These are phyloP conservation scores for Mycena kentingensis DNA, from an alignment of 768 basidiomycete genomes.

Conservation along the genomic window DNA sequence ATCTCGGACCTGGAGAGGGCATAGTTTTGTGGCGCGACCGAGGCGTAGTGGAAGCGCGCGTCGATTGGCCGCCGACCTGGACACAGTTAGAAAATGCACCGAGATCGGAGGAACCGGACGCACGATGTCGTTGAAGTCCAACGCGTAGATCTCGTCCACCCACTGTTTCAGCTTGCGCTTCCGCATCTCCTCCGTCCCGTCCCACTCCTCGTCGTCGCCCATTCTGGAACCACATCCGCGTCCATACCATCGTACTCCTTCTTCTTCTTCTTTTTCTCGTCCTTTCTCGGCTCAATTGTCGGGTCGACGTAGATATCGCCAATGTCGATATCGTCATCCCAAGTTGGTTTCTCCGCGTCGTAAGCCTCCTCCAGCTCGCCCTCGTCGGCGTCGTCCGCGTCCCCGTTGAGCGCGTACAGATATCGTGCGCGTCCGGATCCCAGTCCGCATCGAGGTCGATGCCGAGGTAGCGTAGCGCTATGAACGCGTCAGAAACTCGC, in stretches of 20 bases:
- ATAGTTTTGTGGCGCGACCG: slow-evolving; percentile 61
- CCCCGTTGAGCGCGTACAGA: slow-evolving; percentile 60
- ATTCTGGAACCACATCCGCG: slow-evolving; percentile 39
- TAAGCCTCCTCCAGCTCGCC: slow-evolving; percentile 29
- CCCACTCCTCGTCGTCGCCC: slow-evolving; percentile 75
- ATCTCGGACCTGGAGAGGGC: slow-evolving; percentile 84
- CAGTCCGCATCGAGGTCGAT: slow-evolving; percentile 87
- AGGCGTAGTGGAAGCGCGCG: slow-evolving; percentile 89
- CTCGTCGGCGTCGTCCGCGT: too few species aligned
- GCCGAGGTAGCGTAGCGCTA: slow-evolving; percentile 61
- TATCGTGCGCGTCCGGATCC: slow-evolving; percentile 84
- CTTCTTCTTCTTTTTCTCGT: slow-evolving; percentile 62
- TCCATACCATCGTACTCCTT: slow-evolving; percentile 53
- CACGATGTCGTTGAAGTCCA: slow-evolving; percentile 97
- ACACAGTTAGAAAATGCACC: slow-evolving; percentile 10
- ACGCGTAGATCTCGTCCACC: slow-evolving; percentile 86
- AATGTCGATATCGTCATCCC: slow-evolving; percentile 90
- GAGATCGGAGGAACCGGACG: slow-evolving; percentile 24
- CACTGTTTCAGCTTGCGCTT: slow-evolving; percentile 82
- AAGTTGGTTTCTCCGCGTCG: slow-evolving; percentile 71
- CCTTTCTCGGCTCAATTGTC: slow-evolving; percentile 44
- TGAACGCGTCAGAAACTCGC: slow-evolving; percentile 3
- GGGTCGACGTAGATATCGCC: slow-evolving; percentile 54
- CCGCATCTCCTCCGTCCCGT: slow-evolving; percentile 88
- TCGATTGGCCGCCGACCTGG: slow-evolving; percentile 87